These are phyloP conservation scores for Capsicum baccatum DNA, from an alignment of 257 asterid species.

Conservation along the genomic window DNA sequence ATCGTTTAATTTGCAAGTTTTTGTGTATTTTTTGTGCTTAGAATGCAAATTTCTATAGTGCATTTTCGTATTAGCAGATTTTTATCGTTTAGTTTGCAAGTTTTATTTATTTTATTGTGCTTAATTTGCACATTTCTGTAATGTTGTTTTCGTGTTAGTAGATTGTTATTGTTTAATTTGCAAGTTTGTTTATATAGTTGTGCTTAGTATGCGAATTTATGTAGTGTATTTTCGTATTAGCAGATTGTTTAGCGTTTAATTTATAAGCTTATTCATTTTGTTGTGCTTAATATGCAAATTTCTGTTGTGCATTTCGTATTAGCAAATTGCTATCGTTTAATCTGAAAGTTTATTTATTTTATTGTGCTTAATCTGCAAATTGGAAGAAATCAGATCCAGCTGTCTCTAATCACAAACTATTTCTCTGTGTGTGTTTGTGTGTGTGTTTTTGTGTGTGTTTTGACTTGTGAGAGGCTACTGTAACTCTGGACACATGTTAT, in stretches of 20 bases:
- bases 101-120: not conserved
- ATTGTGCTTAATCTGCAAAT: conserved; percentile 9
- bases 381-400: conserved; percentile 1
- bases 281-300: conserved; percentile 11
- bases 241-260: not conserved
- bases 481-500: not conserved
- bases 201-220: not conserved
- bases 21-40: not conserved
- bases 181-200: not conserved
- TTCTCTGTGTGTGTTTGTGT: not conserved
- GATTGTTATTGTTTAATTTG: not conserved
- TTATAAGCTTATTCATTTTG: not conserved
- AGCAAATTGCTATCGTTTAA: not conserved
- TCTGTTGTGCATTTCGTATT: not conserved
- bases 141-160: not conserved
- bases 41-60: not conserved
- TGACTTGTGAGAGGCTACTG: not conserved
- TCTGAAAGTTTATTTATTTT: not conserved
- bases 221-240: not conserved
- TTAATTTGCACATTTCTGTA: not conserved
- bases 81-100: too few relatives aligned
- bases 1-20: not conserved
- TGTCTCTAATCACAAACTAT: not conserved
- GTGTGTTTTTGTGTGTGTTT: too few relatives aligned
- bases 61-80: not conserved